phyloP scores from a whole-genome alignment of 2,329 filamentous ascomycete genomes.

The Ophiognomonia clavigignenti-juglandacearum region DNA sequence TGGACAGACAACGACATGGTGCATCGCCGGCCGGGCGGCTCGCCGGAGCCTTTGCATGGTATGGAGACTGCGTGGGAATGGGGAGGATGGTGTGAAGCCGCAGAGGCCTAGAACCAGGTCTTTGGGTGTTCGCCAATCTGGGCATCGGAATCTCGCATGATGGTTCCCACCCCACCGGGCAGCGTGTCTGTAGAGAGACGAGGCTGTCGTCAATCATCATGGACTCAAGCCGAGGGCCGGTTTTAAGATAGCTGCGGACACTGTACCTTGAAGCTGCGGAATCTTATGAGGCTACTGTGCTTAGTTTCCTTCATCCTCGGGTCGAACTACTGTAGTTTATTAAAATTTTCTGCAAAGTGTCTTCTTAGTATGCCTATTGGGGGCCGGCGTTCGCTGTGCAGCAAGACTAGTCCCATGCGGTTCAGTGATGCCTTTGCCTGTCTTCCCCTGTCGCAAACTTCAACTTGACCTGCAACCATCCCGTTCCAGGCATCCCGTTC shows the following conservation, averaged over 20 bases:
- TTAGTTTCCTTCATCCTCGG: too few species aligned
- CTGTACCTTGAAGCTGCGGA: background rate
- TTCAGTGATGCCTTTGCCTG: too few species aligned
- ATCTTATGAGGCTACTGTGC: too few species aligned
- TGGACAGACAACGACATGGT: background rate
- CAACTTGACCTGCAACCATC: too few species aligned
- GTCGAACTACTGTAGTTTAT: too few species aligned
- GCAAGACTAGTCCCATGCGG: too few species aligned
- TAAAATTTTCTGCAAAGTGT: too few species aligned
- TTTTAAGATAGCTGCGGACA: background rate
- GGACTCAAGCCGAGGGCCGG: background rate
- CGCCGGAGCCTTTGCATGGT: background rate
- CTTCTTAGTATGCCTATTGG: too few species aligned
- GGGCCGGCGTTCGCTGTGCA: too few species aligned
- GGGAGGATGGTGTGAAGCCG: constrained; percentile 1
- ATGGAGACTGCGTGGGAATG: background rate
- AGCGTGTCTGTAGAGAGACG: constrained; percentile 1
- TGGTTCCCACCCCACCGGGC: constrained; percentile 1
- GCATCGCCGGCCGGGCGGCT: background rate
- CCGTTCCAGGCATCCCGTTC: background rate
- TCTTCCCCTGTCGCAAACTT: too few species aligned
- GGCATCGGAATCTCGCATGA: constrained; percentile 16
- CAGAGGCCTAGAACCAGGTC: constrained; percentile 7
- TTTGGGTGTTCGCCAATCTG: constrained; percentile 14
- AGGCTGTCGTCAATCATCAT: background rate